Conservation (phyloP, 2,329 filamentous ascomycete genomes). For the Neofusicoccum kwambonambiense region DNA sequence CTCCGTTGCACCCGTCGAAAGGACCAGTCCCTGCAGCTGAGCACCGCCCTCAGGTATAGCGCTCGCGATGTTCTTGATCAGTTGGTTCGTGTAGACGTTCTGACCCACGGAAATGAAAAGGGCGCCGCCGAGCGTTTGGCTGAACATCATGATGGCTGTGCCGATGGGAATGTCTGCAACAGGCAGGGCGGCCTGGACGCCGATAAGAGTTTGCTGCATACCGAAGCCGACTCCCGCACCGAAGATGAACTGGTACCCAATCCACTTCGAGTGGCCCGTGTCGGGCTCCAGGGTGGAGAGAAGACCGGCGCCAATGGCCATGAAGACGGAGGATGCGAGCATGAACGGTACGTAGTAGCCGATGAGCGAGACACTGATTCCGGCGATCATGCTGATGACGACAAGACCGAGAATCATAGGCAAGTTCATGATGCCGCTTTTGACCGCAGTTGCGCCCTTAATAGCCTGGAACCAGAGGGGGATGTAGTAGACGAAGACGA, state of each 20-base stretch:
- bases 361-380: slow-evolving; percentile 39
- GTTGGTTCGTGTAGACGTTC: slow-evolving; percentile 51
- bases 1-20: slow-evolving; percentile 56
- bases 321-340: slow-evolving; percentile 41
- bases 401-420: slow-evolving; percentile 48
- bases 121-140: slow-evolving; percentile 48
- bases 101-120: slow-evolving; percentile 51
- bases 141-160: slow-evolving; percentile 50
- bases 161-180: slow-evolving; percentile 46
- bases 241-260: slow-evolving; percentile 41
- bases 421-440: slow-evolving; percentile 50
- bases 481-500: slow-evolving; percentile 46
- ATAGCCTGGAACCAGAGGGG: slow-evolving; percentile 53
- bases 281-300: slow-evolving; percentile 43
- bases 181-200: slow-evolving; percentile 46
- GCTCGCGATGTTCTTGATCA: slow-evolving; percentile 46
- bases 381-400: slow-evolving; percentile 41
- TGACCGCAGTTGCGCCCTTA: slow-evolving; percentile 45
- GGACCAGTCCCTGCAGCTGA: slow-evolving; percentile 32
- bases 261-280: slow-evolving; percentile 38
- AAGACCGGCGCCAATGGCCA: slow-evolving; percentile 48
- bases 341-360: slow-evolving; percentile 54
- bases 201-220: slow-evolving; percentile 49
- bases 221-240: slow-evolving; percentile 47
- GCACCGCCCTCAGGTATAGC: slow-evolving; percentile 34